Evolutionary conservation across 2,329 filamentous ascomycete genomes (phyloP).

Genomic region (Exophiala calicioides): DNA sequence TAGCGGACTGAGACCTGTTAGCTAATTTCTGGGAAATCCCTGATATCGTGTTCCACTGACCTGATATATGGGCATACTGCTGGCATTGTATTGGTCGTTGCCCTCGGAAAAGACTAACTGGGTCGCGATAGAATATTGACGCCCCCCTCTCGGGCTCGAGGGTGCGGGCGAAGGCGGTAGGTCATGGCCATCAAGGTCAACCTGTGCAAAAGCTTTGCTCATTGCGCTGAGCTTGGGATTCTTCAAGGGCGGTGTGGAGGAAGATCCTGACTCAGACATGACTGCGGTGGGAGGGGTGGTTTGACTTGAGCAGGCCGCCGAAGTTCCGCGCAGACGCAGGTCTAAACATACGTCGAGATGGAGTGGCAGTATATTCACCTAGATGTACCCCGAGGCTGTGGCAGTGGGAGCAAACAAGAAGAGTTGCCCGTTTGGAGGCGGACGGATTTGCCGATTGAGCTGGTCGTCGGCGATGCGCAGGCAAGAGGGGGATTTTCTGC

Average conservation of each 20-base stretch:
- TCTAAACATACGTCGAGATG: too few species aligned
- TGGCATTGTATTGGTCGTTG: slow-evolving; percentile 95
- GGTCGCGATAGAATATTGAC: slow-evolving; percentile 89
- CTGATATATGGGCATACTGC: slow-evolving; percentile 96
- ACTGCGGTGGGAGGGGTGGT: slow-evolving; percentile 18
- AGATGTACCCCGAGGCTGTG: too few species aligned
- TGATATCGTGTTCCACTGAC: too few species aligned
- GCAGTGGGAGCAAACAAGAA: too few species aligned
- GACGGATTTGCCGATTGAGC: too few species aligned
- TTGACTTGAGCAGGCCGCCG: slow-evolving; percentile 32
- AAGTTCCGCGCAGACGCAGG: too few species aligned
- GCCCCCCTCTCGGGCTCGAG: slow-evolving; percentile 81
- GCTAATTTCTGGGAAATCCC: too few species aligned
- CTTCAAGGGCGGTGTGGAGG: slow-evolving; percentile 31
- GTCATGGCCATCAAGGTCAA: slow-evolving; percentile 81
- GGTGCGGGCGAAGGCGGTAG: slow-evolving; percentile 90
- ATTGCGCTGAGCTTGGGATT: slow-evolving; percentile 36
- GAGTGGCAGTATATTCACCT: too few species aligned
- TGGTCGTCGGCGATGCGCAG: too few species aligned
- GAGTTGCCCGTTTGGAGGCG: too few species aligned
- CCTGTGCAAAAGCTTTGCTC: slow-evolving; percentile 58
- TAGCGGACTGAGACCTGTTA: slow-evolving; percentile 67
- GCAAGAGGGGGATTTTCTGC: too few species aligned
- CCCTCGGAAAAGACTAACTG: slow-evolving; percentile 95
- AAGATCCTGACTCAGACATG: slow-evolving; percentile 33